Evolutionary conservation across 2,329 filamentous ascomycete genomes (phyloP), one percentile per base, ranked within the genome.

Genomic region (Pyricularia sp.): DNA sequence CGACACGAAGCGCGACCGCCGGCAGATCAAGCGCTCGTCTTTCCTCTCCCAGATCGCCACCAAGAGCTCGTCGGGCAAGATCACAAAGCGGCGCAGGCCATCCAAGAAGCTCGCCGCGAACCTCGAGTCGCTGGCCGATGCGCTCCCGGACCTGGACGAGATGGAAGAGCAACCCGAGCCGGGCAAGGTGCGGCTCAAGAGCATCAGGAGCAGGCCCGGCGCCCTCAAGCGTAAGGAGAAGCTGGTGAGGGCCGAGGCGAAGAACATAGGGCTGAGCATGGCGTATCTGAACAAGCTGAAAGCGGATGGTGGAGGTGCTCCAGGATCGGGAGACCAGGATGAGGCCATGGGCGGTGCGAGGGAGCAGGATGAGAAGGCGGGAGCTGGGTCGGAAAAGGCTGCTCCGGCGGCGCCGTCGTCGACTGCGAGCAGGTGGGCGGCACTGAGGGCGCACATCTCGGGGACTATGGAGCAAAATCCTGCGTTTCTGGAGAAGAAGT

Each of bases 391-490:
- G 30, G 68, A 71, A 17, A 70, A 70, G 67, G 70, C 71, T 11
- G 68, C 70, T 5, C 61, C 72, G 11, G 3, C 69, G 20, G 69
- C 71, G 42, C 70, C 73, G 5, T 73, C 78, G 9, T 77, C 80
- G 12, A 87, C 84, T 20, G 80, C 85, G 11, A 87, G 84, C 74
- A 83, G 91, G 69, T 97, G 93, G 91, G 91, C 91, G 33, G 92
- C 93, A 20, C 77, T 98, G 78, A 87, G 94, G 74, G 88, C 84
- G 11, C 96, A 94, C 76, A 96, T 97, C 67, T 90, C 92, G 1
- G 85, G 89, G 61, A 97, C 92, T 0, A 92, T 97, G 89, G 92
- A 97, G 80, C 91, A 92, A 78, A 94, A 94, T 73, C 88, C 90
- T 17, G 92, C 90, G 3, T 97, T 97, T 76, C 78, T 83, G 59